Evolutionary conservation across 805 yeast genomes (phyloP), one percentile per base, ranked within the genome.

Genomic region (Yamadazyma sp.): DNA sequence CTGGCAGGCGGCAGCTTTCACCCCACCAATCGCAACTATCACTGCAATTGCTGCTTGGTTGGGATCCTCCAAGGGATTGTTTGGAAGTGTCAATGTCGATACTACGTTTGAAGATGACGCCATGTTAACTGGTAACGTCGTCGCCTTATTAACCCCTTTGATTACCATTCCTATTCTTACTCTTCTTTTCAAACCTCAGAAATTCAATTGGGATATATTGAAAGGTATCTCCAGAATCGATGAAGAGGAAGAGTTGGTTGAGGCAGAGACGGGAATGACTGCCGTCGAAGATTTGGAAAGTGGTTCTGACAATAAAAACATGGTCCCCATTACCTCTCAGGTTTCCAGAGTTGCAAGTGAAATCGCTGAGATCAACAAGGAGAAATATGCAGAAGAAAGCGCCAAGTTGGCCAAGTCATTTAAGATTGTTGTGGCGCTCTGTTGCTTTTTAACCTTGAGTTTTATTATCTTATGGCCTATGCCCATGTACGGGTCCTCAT

Each of bases 401-500:
- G 64, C 53, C 5, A 57, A 67, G 7, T 71, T 88, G 45, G 59
- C 61, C 35, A 73, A 64, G 49, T 80, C 86, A 6, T 73, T 85
- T 33, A 80, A 74, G 49, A 62, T 64, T 27, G 93, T 90, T 1
- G 74, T 77, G 24, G 63, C 63, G 37, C 64, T 84, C 27, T 83
- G 90, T 55, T 59, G 76, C 2, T 62, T 74, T 28, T 70, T 86
- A 48, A 78, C 87, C 5, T 48, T 86, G 6, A 70, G 82, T 32
- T 64, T 88, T 34, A 62, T 88, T 21, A 73, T 89, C 17, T 53
- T 88, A 20, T 87, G 95, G 93, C 96, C 96, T 52, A 84, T 88
- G 88, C 96, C 96, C 47, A 82, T 89, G 93, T 88, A 82, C 58
- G 96, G 95, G 21, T 55, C 82, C 4, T 72, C 75, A 3, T 88